Evolutionary conservation across 2,329 filamentous ascomycete genomes (phyloP).

Genomic region (Didymella segeticola): DNA sequence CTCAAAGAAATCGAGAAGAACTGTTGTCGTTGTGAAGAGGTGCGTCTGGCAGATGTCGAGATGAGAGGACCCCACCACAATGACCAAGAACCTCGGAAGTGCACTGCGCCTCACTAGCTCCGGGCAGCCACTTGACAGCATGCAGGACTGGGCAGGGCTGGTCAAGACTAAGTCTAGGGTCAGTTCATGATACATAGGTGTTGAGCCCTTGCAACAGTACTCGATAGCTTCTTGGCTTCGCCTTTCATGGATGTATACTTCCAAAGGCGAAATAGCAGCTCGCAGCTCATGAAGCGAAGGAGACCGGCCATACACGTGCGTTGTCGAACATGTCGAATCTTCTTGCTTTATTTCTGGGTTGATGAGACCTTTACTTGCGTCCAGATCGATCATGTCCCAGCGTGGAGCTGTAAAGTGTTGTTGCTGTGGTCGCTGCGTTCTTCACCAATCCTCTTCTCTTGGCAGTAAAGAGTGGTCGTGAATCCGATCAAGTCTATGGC

Average conservation of each 20-base stretch:
- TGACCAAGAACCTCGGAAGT: background rate
- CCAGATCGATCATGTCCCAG: background rate
- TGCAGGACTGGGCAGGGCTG: too few species aligned
- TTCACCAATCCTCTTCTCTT: too few species aligned
- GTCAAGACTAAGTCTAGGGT: too few species aligned
- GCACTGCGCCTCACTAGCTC: too few species aligned
- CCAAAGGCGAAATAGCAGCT: background rate
- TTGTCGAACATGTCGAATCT: background rate
- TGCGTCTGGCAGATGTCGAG: background rate
- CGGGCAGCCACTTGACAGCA: too few species aligned
- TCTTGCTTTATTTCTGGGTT: background rate
- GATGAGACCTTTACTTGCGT: background rate
- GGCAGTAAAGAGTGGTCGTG: too few species aligned
- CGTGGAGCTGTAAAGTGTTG: background rate
- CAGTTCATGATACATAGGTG: too few species aligned
- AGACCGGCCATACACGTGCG: slow-evolving; percentile 1
- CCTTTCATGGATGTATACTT: too few species aligned
- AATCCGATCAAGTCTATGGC: background rate
- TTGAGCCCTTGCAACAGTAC: too few species aligned
- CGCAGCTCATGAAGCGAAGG: background rate
- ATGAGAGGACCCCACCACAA: background rate
- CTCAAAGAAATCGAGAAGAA: background rate
- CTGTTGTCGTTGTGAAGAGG: background rate
- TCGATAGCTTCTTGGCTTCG: background rate
- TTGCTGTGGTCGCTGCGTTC: too few species aligned